phyloP scores from a whole-genome alignment of 192 early-diverging fungal species.

The Podila horticola region DNA sequence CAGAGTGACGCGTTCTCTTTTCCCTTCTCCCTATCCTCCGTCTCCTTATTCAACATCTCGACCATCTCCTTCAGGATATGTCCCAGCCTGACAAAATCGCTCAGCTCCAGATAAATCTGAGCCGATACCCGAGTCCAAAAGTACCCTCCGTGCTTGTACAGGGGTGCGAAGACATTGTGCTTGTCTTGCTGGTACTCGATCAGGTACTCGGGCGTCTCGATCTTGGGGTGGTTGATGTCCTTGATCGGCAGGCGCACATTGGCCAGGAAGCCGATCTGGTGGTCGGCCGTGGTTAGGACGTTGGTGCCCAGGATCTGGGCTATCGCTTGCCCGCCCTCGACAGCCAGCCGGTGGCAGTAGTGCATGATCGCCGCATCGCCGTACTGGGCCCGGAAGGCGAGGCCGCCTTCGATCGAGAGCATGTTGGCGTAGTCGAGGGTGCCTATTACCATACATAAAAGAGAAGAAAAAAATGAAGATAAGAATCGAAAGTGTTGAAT shows the following conservation, averaged over 20 bases:
- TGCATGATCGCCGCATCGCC: constrained; percentile 71
- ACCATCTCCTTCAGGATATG: constrained; percentile 55
- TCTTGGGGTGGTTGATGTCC: constrained; percentile 23
- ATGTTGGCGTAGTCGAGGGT: constrained; percentile 54
- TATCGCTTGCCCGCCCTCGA: constrained; percentile 61
- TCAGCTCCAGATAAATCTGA: constrained; percentile 65
- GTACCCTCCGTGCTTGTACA: constrained; percentile 56
- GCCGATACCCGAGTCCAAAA: constrained; percentile 66
- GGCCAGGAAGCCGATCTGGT: constrained; percentile 61
- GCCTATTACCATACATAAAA: constrained; percentile 6
- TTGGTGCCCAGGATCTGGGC: constrained; percentile 68
- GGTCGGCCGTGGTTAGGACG: constrained; percentile 58
- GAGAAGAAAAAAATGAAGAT: too few species aligned
- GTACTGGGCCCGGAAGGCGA: constrained; percentile 61
- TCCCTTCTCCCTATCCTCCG: too few species aligned
- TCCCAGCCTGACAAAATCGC: constrained; percentile 60
- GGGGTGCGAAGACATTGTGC: constrained; percentile 47
- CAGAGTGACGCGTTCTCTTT: too few species aligned
- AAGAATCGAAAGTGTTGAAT: too few species aligned
- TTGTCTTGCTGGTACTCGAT: constrained; percentile 50
- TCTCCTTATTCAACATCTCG: constrained; percentile 1
- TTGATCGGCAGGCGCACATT: constrained; percentile 65
- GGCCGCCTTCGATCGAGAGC: constrained; percentile 49
- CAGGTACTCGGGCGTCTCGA: constrained; percentile 3
- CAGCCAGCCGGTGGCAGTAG: constrained; percentile 63